These are phyloP conservation scores for Bidens hawaiensis DNA, from an alignment of 140 eudicot genomes.

Conservation along the genomic window DNA sequence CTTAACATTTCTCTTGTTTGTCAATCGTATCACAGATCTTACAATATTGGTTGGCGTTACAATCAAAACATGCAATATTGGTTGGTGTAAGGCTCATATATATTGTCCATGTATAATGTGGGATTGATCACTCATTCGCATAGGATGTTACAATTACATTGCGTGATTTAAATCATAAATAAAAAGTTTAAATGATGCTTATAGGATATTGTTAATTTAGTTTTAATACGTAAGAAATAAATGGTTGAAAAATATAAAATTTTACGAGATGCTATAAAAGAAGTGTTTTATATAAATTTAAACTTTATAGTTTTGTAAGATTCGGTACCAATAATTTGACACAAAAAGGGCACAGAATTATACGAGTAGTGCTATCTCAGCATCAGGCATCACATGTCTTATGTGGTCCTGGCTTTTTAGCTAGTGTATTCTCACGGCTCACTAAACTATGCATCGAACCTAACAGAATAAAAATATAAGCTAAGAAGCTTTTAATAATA, in stretches of 20 bases:
- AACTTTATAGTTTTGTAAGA: background rate
- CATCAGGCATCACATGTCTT: background rate
- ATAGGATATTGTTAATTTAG: too few relatives aligned
- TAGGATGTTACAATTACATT: too few relatives aligned
- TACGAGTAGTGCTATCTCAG: background rate
- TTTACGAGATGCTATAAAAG: background rate
- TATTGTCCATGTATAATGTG: too few relatives aligned
- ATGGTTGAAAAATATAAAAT: background rate
- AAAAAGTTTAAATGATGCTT: too few relatives aligned
- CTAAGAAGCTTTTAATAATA: background rate
- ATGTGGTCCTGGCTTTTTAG: constrained; percentile 3
- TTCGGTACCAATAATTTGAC: background rate
- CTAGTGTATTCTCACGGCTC: background rate
- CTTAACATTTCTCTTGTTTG: too few relatives aligned
- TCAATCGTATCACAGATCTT: too few relatives aligned
- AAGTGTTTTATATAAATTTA: background rate
- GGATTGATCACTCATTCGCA: too few relatives aligned
- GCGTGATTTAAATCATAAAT: background rate
- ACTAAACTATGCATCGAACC: background rate
- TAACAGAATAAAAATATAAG: background rate
- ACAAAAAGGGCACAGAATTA: constrained; percentile 2
- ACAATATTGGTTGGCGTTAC: too few relatives aligned
- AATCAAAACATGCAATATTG: too few relatives aligned
- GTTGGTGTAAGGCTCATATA: too few relatives aligned
- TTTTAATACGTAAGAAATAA: too few relatives aligned